Evolutionary conservation across 768 basidiomycete species (phyloP).

Genomic region (Mycena leptocephala): DNA sequence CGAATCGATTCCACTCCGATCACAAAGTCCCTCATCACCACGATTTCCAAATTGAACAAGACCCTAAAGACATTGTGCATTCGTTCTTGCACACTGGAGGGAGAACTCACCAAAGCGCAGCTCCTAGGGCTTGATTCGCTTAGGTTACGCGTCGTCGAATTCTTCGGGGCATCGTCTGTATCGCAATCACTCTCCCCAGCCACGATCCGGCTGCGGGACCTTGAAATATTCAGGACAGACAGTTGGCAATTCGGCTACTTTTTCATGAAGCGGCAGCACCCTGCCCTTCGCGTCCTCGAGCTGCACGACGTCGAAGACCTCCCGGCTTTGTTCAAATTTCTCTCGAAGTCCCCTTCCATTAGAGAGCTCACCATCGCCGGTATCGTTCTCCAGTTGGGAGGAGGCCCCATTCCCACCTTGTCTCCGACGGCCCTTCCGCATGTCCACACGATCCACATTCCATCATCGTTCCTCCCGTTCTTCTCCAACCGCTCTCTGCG

Average conservation of each 20-base stretch:
- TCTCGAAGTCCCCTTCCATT: slow-evolving; percentile 25
- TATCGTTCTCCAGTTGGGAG: background rate
- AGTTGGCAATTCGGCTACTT: slow-evolving; percentile 14
- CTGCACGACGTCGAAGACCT: slow-evolving; percentile 26
- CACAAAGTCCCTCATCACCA: slow-evolving; percentile 10
- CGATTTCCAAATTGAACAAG: background rate
- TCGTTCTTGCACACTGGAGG: slow-evolving; percentile 18
- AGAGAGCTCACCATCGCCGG: slow-evolving; percentile 24
- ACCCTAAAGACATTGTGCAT: slow-evolving; percentile 19
- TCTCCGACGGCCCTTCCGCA: background rate
- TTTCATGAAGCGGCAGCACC: slow-evolving; percentile 30
- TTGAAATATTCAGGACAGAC: slow-evolving; percentile 27
- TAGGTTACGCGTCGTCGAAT: slow-evolving; percentile 10
- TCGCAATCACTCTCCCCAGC: slow-evolving; percentile 6
- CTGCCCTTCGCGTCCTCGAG: slow-evolving; percentile 27
- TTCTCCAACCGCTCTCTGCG: slow-evolving; percentile 18
- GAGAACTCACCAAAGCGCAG: background rate
- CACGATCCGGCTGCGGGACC: slow-evolving; percentile 4
- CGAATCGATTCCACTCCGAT: slow-evolving; percentile 16
- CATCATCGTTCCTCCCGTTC: slow-evolving; percentile 3
- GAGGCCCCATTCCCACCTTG: background rate
- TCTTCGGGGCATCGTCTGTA: background rate
- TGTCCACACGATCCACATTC: slow-evolving; percentile 5
- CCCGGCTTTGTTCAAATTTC: slow-evolving; percentile 8
- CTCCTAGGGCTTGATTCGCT: background rate